phyloP scores from a whole-genome alignment of 371 early-diverging fungal genomes.

The Sporodiniella umbellata region DNA sequence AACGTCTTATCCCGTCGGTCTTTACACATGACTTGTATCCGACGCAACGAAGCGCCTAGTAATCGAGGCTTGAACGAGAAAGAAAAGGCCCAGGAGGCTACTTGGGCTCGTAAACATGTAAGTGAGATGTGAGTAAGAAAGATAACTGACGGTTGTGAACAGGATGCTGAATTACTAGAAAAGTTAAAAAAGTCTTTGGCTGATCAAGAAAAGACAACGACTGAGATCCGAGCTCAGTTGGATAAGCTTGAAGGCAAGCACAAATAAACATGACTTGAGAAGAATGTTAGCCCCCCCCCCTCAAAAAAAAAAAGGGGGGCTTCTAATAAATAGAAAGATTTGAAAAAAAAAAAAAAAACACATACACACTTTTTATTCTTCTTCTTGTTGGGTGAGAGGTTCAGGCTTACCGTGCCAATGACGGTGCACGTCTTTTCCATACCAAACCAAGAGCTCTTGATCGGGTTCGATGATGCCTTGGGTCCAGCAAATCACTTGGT shows the following conservation, averaged over 20 bases:
- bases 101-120: constrained; percentile 25
- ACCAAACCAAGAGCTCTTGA: constrained; percentile 82
- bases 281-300: neutral
- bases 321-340: neutral
- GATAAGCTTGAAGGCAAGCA: constrained; percentile 18
- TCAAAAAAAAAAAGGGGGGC: neutral
- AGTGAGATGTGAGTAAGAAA: constrained; percentile 1
- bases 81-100: constrained; percentile 23
- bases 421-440: constrained; percentile 54
- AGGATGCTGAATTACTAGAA: constrained; percentile 20
- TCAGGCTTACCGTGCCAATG: constrained; percentile 23
- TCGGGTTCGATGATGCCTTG: constrained; percentile 61
- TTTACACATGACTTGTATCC: neutral
- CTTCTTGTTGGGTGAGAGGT: neutral
- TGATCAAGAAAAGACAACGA: constrained; percentile 9
- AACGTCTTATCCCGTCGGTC: neutral
- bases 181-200: constrained; percentile 11
- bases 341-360: neutral
- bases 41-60: constrained; percentile 10
- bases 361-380: neutral
- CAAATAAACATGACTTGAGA: neutral
- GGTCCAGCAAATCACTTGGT: constrained; percentile 81
- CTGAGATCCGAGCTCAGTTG: constrained; percentile 19
- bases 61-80: constrained; percentile 15
- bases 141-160: neutral